These are phyloP conservation scores for Eucalyptus pauciflora DNA, from an alignment of 345 rosid genomes.

Conservation along the genomic window DNA sequence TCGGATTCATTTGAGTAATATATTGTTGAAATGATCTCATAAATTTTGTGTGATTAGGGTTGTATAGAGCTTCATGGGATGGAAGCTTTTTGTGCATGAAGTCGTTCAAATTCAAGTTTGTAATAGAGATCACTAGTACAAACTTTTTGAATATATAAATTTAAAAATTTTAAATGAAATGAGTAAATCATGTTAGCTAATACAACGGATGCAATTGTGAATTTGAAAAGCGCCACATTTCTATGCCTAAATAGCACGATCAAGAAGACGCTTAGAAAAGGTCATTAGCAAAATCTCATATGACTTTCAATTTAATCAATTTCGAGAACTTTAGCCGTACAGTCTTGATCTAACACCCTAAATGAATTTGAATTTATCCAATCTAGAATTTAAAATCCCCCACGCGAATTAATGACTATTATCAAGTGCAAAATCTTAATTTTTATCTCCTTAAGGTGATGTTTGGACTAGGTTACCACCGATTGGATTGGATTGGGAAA, in stretches of 20 bases:
- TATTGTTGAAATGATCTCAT: background rate
- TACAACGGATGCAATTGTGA: background rate
- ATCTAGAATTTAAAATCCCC: background rate
- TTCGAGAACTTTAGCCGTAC: background rate
- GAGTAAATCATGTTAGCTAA: background rate
- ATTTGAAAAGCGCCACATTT: background rate
- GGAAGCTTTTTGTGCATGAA: accelerated
- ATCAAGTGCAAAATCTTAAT: background rate
- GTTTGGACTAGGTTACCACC: background rate
- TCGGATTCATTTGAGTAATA: background rate
- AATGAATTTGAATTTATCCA: background rate
- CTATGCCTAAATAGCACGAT: accelerated
- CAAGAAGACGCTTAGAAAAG: accelerated
- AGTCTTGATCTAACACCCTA: accelerated
- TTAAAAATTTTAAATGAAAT: background rate
- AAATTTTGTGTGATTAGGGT: background rate
- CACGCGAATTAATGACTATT: background rate
- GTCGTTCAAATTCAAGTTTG: background rate
- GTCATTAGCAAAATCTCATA: background rate
- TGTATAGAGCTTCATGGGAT: background rate
- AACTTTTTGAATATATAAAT: background rate
- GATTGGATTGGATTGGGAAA: background rate
- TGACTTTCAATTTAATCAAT: background rate
- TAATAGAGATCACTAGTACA: accelerated
- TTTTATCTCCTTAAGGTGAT: background rate